Conservation (phyloP, 2,329 filamentous ascomycete species). For the Metarhizium album region DNA sequence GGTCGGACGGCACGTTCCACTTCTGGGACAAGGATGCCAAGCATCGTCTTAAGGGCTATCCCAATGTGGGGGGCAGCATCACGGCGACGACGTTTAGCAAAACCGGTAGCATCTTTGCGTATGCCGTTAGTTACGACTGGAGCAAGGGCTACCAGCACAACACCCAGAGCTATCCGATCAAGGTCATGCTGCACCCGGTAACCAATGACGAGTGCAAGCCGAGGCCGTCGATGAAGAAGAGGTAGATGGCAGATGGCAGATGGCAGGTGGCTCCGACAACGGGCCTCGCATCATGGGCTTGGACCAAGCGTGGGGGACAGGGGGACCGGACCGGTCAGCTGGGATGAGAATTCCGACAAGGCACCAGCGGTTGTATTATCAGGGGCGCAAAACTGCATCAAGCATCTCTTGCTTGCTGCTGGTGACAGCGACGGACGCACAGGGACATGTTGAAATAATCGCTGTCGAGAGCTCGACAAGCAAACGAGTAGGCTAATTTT, state of each 20-base stretch:
- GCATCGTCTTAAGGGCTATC: constrained; percentile 82
- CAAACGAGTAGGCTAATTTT: too few relatives aligned
- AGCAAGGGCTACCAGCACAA: constrained; percentile 89
- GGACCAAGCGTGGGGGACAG: not conserved
- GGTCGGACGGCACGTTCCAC: constrained; percentile 91
- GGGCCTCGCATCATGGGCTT: not conserved
- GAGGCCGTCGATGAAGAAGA: constrained; percentile 48
- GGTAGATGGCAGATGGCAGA: constrained; percentile 33
- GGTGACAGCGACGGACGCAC: too few relatives aligned
- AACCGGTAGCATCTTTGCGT: constrained; percentile 73
- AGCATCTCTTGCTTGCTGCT: too few relatives aligned
- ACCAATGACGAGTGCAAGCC: constrained; percentile 51
- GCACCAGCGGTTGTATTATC: not conserved
- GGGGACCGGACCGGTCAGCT: too few relatives aligned
- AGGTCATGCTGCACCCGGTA: constrained; percentile 78
- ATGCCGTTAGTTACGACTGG: constrained; percentile 95
- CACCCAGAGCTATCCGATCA: constrained; percentile 61
- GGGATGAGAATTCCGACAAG: not conserved
- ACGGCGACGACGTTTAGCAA: constrained; percentile 85
- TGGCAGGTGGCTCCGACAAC: too few relatives aligned
- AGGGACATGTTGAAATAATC: too few relatives aligned
- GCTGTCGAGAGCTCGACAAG: too few relatives aligned
- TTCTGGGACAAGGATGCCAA: constrained; percentile 94
- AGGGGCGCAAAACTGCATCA: not conserved
- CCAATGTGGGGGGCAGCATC: constrained; percentile 75